Conservation (phyloP, 106 monocot species). For the Apostasia shenzhenica region DNA sequence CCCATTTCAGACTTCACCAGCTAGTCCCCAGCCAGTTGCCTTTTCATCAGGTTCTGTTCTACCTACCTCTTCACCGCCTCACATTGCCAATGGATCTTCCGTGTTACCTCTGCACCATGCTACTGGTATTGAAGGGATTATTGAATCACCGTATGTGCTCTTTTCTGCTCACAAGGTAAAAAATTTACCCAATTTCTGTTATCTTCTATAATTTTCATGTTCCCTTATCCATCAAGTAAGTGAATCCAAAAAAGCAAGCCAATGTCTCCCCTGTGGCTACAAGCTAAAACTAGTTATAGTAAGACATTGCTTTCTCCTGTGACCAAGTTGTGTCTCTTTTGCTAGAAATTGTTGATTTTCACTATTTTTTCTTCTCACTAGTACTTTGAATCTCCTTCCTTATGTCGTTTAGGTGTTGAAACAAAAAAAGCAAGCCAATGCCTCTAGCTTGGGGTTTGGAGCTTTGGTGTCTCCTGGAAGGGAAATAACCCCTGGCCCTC, state of each 20-base stretch:
- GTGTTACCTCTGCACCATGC: slow-evolving; percentile 41
- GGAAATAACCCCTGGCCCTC: slow-evolving; percentile 69
- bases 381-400: not conserved
- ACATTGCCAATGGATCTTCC: slow-evolving; percentile 58
- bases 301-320: not conserved
- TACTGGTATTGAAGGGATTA: slow-evolving; percentile 32
- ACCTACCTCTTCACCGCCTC: slow-evolving; percentile 55
- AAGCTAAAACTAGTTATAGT: too few relatives aligned
- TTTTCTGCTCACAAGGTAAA: slow-evolving; percentile 93
- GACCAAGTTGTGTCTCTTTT: not conserved
- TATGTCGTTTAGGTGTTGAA: slow-evolving; percentile 59
- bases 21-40: slow-evolving; percentile 49
- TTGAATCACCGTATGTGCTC: slow-evolving; percentile 78
- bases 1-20: slow-evolving; percentile 69
- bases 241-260: not conserved
- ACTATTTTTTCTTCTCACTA: not conserved
- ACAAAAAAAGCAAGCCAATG: slow-evolving; percentile 63
- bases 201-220: not conserved
- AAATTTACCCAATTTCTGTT: too few relatives aligned
- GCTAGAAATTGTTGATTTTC: slow-evolving; percentile 2
- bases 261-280: not conserved
- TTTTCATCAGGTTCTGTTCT: slow-evolving; percentile 41
- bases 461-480: slow-evolving; percentile 87
- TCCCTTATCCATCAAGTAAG: not conserved
- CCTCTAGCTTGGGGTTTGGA: slow-evolving; percentile 82